Conservation (phyloP, 2,329 filamentous ascomycete species). For the Rutstroemia sp. region DNA sequence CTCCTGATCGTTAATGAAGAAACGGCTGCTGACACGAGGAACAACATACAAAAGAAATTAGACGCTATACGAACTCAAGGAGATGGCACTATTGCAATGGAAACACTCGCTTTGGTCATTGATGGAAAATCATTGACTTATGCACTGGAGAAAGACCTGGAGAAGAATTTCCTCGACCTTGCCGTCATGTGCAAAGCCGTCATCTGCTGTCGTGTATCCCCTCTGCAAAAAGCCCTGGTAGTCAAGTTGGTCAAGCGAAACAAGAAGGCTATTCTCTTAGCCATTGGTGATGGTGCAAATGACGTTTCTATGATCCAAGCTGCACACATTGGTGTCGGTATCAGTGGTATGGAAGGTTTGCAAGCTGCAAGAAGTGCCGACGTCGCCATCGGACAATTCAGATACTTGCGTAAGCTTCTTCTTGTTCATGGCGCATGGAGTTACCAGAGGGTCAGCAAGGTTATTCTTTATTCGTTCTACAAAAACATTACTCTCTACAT, state of each 20-base stretch:
- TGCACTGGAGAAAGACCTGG: constrained; percentile 86
- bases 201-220: constrained; percentile 94
- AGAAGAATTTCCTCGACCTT: constrained; percentile 87
- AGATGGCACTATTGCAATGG: constrained; percentile 67
- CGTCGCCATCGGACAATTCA: constrained; percentile 92
- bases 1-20: constrained; percentile 95
- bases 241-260: constrained; percentile 95
- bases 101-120: constrained; percentile 85
- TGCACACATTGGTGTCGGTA: constrained; percentile 94
- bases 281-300: constrained; percentile 95
- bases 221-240: constrained; percentile 91
- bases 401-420: constrained; percentile 86
- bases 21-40: constrained; percentile 64
- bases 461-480: constrained; percentile 97
- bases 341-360: constrained; percentile 92
- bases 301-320: constrained; percentile 99
- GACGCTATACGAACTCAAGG: constrained; percentile 83
- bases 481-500: constrained; percentile 98
- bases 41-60: constrained; percentile 89
- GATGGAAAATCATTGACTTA: constrained; percentile 93
- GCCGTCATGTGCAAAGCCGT: constrained; percentile 98
- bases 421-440: constrained; percentile 96
- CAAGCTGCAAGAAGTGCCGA: constrained; percentile 94
- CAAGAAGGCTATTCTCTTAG: constrained; percentile 82
- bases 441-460: constrained; percentile 93